Evolutionary conservation across 345 rosid species (phyloP), one percentile per base, ranked within the genome.

Genomic region (Crucihimalaya himalaica): DNA sequence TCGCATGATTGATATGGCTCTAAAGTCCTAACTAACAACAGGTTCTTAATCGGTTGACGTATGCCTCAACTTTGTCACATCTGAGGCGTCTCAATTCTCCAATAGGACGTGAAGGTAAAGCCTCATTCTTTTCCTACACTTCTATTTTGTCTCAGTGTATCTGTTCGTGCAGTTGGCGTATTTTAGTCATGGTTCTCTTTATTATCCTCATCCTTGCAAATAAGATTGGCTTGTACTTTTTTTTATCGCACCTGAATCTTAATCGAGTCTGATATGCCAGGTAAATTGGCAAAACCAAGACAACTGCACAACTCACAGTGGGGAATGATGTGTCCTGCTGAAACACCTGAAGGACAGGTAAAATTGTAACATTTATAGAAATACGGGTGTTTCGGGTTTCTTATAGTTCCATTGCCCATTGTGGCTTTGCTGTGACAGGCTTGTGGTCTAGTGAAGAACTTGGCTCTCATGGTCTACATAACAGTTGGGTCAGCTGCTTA

Each of bases 291-390:
- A 19, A 95, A 95, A 78, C 99, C 99, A 19, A 84, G 99, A 78
- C 97, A 95, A 74, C 83, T 95, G 83, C 99, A 95, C 81, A 95
- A 95, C 82, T 95, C 99, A 67, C 99, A 95, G 66, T 95, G 99
- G 99, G 99, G 97, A 74, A 95, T 95, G 97, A 95, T 95, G 99
- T 95, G 99, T 80, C 99, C 99, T 20, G 97, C 99, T 72, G 99
- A 92, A 81, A 95, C 99, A 73, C 99, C 99, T 60, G 99, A 95
- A 86, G 99, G 99, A 78, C 99, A 95, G 85, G 97, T 95, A 76
- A 19, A 39, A 2, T 39, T 56, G 52, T 76, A 3, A 21, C 56
- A 12, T 65, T 56, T 7, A 21, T 10, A 82, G 81, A 81, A 9
- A 29, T 27, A 67, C 34, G 15, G 29, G 42, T 58, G 15, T 68